phyloP scores from a whole-genome alignment of 768 basidiomycete species.

The Tulasnella sp. region DNA sequence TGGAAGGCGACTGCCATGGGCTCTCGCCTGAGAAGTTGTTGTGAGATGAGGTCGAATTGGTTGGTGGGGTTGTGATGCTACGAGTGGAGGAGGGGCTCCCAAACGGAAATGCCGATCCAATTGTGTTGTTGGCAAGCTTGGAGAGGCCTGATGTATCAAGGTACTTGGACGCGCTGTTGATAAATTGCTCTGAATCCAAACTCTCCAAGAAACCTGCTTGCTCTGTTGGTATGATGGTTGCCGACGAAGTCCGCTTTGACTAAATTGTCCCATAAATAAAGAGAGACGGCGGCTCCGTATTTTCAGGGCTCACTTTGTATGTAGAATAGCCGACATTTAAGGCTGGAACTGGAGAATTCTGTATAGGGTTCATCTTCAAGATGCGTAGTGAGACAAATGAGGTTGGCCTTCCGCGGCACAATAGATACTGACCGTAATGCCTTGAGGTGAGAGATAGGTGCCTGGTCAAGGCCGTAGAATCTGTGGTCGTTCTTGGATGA shows the following conservation, averaged over 20 bases:
- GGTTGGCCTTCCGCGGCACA: too few relatives aligned
- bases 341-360: neutral
- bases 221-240: conserved; percentile 4
- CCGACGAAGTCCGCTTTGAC: conserved; percentile 15
- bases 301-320: conserved; percentile 6
- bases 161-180: too few relatives aligned
- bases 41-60: neutral
- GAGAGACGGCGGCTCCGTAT: too few relatives aligned
- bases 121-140: too few relatives aligned
- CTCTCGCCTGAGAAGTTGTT: neutral
- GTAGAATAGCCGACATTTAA: conserved; percentile 13
- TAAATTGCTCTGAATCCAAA: too few relatives aligned
- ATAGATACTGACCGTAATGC: too few relatives aligned
- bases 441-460: too few relatives aligned
- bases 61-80: neutral
- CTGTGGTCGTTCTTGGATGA: too few relatives aligned
- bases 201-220: neutral
- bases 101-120: neutral
- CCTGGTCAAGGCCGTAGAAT: too few relatives aligned
- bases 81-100: neutral
- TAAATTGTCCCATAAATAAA: neutral
- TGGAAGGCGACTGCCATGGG: neutral
- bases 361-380: neutral
- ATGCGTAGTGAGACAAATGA: too few relatives aligned
- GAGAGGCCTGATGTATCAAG: too few relatives aligned